Evolutionary conservation across 495 filamentous ascomycete species (phyloP).

Genomic region (Hypomontagnella submonticulosa): DNA sequence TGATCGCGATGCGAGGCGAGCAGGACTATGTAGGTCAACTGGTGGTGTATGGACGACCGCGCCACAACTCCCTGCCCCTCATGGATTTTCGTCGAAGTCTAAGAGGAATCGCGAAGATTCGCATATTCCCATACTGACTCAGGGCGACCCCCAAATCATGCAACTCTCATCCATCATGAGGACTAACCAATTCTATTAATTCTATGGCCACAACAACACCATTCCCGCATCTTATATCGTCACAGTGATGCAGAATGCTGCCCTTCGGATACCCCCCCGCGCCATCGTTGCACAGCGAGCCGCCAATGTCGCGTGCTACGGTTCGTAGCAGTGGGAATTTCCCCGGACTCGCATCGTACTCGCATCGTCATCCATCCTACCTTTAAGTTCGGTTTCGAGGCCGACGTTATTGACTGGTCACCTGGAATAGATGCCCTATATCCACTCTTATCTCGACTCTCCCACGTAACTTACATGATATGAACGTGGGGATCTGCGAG

Average conservation of each 20-base stretch:
- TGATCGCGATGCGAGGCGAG: conserved; percentile 26
- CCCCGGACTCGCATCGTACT: conserved; percentile 43
- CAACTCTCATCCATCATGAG: conserved; percentile 26
- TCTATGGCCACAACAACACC: conserved; percentile 31
- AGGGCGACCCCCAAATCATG: conserved; percentile 24
- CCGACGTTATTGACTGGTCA: conserved; percentile 24
- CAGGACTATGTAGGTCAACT: conserved; percentile 4
- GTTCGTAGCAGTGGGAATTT: conserved; percentile 34
- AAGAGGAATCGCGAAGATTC: conserved; percentile 13
- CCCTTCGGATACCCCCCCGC: conserved; percentile 42
- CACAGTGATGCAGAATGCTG: conserved; percentile 31
- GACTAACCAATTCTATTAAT: conserved; percentile 19
- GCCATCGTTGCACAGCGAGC: conserved; percentile 37
- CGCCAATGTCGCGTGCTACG: conserved; percentile 43
- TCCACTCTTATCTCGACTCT: conserved; percentile 40
- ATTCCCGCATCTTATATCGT: conserved; percentile 32
- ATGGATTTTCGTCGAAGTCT: conserved; percentile 10
- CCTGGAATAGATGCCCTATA: conserved; percentile 14
- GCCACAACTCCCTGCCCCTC: conserved; percentile 12
- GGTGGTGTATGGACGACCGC: conserved; percentile 12
- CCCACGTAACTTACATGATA: conserved; percentile 29
- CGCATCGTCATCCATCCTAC: conserved; percentile 39
- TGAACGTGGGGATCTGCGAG: conserved; percentile 40
- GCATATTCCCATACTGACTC: not conserved
- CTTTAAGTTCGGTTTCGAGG: conserved; percentile 34